phyloP scores from a whole-genome alignment of 495 filamentous ascomycete species.

The Patellaria atrata region DNA sequence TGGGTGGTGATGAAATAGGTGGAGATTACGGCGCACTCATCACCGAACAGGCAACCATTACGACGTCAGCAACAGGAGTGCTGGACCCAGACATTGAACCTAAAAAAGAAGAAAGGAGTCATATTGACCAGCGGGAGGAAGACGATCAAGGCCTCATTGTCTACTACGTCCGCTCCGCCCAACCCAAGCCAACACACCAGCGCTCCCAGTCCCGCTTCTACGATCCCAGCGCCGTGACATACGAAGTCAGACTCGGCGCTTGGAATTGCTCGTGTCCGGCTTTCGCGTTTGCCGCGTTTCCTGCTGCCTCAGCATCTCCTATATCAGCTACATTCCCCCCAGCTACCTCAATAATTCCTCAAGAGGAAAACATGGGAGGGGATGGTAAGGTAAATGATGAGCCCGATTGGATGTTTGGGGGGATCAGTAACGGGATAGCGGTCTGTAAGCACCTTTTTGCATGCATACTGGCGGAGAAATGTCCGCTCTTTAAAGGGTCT shows the following conservation, averaged over 20 bases:
- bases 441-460: slow-evolving; percentile 86
- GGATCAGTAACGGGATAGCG: slow-evolving; percentile 27
- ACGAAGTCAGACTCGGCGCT: slow-evolving; percentile 56
- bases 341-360: too few relatives aligned
- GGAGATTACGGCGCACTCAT: too few relatives aligned
- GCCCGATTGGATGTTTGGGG: slow-evolving; percentile 34
- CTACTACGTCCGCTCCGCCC: slow-evolving; percentile 33
- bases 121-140: slow-evolving; percentile 40
- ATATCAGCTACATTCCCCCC: not conserved
- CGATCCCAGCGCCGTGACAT: slow-evolving; percentile 28
- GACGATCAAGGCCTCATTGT: slow-evolving; percentile 34
- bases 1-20: too few relatives aligned
- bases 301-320: slow-evolving; percentile 18
- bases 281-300: slow-evolving; percentile 60
- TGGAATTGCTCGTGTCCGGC: slow-evolving; percentile 86
- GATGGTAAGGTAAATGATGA: not conserved
- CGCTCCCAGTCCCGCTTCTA: slow-evolving; percentile 16
- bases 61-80: not conserved
- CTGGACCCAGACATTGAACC: not conserved
- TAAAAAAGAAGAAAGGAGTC: slow-evolving; percentile 27
- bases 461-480: slow-evolving; percentile 60
- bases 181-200: too few relatives aligned
- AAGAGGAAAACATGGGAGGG: slow-evolving; percentile 3
- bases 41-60: too few relatives aligned
- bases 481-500: slow-evolving; percentile 40